phyloP scores from a whole-genome alignment of 2,329 filamentous ascomycete species.

The Ascochyta pisi region DNA sequence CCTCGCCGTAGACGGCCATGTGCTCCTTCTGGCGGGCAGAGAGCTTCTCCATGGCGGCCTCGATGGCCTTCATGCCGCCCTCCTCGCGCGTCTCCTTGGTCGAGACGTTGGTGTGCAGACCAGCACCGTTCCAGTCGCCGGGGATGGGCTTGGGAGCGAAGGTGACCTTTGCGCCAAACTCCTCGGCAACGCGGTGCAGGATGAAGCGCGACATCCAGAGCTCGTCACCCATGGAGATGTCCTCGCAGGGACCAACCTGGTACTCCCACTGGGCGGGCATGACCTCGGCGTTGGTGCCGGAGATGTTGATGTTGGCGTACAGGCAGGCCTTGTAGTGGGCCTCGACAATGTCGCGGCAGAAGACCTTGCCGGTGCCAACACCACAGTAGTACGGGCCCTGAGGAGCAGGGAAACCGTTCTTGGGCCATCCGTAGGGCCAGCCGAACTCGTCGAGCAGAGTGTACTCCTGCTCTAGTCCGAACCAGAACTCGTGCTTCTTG shows the following conservation, averaged over 20 bases:
- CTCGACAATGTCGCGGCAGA: constrained; percentile 97
- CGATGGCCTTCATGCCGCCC: constrained; percentile 95
- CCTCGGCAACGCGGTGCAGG: constrained; percentile 89
- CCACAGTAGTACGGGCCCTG: constrained; percentile 98
- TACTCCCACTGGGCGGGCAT: constrained; percentile 99
- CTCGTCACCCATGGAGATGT: constrained; percentile 91
- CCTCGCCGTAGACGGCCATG: constrained; percentile 93
- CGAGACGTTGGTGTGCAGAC: constrained; percentile 93
- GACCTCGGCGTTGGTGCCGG: constrained; percentile 98
- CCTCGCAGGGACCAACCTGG: constrained; percentile 89
- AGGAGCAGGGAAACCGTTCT: constrained; percentile 86
- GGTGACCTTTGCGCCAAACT: constrained; percentile 95
- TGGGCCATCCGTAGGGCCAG: constrained; percentile 91
- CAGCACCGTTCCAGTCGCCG: constrained; percentile 96
- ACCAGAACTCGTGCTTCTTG: constrained; percentile 87
- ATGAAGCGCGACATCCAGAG: constrained; percentile 94
- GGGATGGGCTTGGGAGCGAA: constrained; percentile 95
- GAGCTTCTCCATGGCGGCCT: constrained; percentile 70
- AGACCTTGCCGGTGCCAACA: constrained; percentile 96
- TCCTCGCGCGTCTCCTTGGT: constrained; percentile 87
- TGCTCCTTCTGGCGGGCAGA: constrained; percentile 59
- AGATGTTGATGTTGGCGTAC: constrained; percentile 90
- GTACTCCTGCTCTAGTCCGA: constrained; percentile 98
- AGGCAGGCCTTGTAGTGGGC: constrained; percentile 90
- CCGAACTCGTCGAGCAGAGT: constrained; percentile 85